Base-by-base conservation (phyloP, 2,329 filamentous ascomycete genomes). In the Neonectria magnoliae region DNA sequence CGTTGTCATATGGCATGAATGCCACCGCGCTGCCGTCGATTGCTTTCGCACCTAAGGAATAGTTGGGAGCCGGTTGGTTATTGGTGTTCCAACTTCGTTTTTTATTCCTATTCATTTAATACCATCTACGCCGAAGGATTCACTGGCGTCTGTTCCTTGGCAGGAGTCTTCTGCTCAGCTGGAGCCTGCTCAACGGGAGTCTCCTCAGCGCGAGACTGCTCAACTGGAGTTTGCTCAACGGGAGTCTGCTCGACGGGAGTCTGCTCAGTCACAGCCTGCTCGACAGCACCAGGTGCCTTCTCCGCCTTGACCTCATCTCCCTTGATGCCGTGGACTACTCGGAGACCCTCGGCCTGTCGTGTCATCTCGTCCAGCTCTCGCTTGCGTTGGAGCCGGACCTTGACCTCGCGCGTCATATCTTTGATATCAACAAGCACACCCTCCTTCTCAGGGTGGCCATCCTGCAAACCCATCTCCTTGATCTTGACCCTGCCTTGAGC, bases 371-470 rank as follows among this genome's bases (percentile, higher is more conserved):
- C 83, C 38, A 84, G 73, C 71, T 79, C 78, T 55, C 79, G 76
- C 73, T 82, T 83, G 63, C 81, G 77, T 61, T 78, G 75, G 54
- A 84, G 77, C 16, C 81, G 76, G 36, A 70, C 51, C 77, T 85
- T 87, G 45, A 94, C 84, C 78, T 93, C 91, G 13, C 81, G 77
- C 3, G 89, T 87, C 75, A 94, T 80, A 60, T 89, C 83, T 33
- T 79, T 80, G 68, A 91, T 84, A 57, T 90, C 83, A 22, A 98
- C 88, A 61, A 94, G 81, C 45, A 94, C 86, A 54, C 94, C 95
- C 64, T 97, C 92, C 83, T 98, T 97, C 78, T 97, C 93, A 0
- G 93, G 90, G 84, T 98, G 92, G 27, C 90, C 93, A 44, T 96
- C 91, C 4, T 87, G 86, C 60, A 97, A 83, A 50, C 93, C 83